Evolutionary conservation across 1,284 basidiomycete species (phyloP).

Genomic region (Cryptococcus sp.): DNA sequence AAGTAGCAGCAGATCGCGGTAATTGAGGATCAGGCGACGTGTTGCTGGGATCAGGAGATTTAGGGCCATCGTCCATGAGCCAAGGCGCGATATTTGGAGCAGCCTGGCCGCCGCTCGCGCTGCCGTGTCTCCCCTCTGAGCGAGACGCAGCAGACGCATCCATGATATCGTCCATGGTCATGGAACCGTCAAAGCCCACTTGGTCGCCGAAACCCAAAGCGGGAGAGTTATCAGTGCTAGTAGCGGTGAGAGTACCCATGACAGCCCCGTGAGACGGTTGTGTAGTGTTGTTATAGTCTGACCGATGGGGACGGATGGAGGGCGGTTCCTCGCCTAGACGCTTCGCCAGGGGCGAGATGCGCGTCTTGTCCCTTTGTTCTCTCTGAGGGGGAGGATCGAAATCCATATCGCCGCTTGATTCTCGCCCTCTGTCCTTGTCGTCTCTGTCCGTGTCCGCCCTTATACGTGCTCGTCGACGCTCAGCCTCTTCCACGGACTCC

Average conservation of each 20-base stretch:
- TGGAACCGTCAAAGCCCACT: constrained; percentile 28
- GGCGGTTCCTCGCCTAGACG: constrained; percentile 33
- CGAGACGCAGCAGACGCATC: constrained; percentile 30
- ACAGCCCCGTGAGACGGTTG: constrained; percentile 37
- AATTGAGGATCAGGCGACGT: constrained; percentile 7
- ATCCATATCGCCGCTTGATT: neutral
- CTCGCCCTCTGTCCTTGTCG: constrained; percentile 8
- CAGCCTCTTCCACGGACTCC: constrained; percentile 10
- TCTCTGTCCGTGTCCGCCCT: constrained; percentile 2
- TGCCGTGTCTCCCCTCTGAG: constrained; percentile 15
- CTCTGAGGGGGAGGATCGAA: neutral
- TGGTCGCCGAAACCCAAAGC: constrained; percentile 35
- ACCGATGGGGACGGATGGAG: constrained; percentile 30
- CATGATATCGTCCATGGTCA: constrained; percentile 47
- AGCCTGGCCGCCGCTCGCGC: constrained; percentile 25
- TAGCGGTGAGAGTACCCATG: constrained; percentile 28
- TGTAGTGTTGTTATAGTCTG: constrained; percentile 5
- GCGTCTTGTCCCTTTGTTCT: neutral
- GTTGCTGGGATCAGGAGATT: constrained; percentile 5
- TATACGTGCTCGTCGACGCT: constrained; percentile 8
- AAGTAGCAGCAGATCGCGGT: constrained; percentile 14
- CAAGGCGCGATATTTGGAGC: constrained; percentile 50
- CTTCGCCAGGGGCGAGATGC: constrained; percentile 27
- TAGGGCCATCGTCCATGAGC: constrained; percentile 42
- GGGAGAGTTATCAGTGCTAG: neutral